Base-by-base conservation (phyloP, 352 stramenopile genomes). In the Phytopythium cucurbitacearum region DNA sequence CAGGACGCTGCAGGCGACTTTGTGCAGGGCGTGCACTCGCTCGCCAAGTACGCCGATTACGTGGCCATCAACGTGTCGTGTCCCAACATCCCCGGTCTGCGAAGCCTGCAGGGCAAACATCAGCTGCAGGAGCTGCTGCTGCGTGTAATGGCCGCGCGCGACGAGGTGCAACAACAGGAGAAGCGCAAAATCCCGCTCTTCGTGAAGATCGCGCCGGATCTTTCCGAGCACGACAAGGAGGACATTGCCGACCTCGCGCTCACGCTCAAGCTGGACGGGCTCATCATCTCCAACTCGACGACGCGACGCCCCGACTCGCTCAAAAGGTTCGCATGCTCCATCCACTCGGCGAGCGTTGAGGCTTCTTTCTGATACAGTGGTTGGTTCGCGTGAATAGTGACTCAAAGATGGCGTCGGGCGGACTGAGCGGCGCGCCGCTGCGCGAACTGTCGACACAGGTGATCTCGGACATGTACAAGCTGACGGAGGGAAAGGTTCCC, bases 251-350 rank as follows among this genome's bases (percentile, higher is more conserved):
- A 75, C 28, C 80, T 97, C 4, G 72, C 95, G 3, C 56, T 97
- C 7, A 21, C 44, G 48, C 48, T 54, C 48, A 35, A 54, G 37
- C 48, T 54, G 13, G 48, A 54, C 52, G 90, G 87, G 1, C 73
- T 99, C 35, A 97, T 99, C 43, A 87, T 99, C 3, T 97, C 82
- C 45, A 99, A 99, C 78, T 99, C 97, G 21, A 99, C 95, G 11
- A 76, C 98, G 16, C 80, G 80, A 35, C 82, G 96, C 13, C 96
- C 96, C 0, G 65, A 86, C 32, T 75, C 78, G 7, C 63, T 97
- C 2, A 70, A 88, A 51, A 92, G 75, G 75, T 86, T 28, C 21
- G 21, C 21, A 28, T 28, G 21, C 21, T 28, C 21, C 21, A 28
- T 28, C 21, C 21, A 28, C 21, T 28, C 21, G 21, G 21, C 21